A percentile compares a stretch with the other conserved stretches of the same genome.
These are phyloP conservation scores for Kodamaea lidongshanica DNA, from an alignment of 805 yeast species.

Conservation along the genomic window DNA sequence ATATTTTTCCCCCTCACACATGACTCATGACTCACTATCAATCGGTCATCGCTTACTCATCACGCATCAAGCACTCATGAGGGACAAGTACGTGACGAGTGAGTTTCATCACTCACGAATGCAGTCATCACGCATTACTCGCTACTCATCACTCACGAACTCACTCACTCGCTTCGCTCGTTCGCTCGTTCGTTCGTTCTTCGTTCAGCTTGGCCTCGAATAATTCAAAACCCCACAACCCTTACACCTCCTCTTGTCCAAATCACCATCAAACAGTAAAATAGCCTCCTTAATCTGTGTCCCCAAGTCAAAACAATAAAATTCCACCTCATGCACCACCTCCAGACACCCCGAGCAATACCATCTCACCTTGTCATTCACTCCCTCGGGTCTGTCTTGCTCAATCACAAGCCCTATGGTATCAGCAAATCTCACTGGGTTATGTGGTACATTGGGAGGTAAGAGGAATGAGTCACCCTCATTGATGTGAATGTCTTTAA, in stretches of 20 bases:
- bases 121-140: conserved; percentile 22
- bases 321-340: conserved; percentile 60
- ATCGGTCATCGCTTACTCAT: no score
- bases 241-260: conserved; percentile 62
- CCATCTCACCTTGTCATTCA: conserved; percentile 77
- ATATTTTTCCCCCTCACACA: no score
- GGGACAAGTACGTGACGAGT: conserved; percentile 1
- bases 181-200: no score
- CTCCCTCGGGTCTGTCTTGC: conserved; percentile 76
- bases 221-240: conserved; percentile 69
- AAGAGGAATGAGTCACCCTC: conserved; percentile 88
- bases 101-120: conserved; percentile 1
- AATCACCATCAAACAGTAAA: conserved; percentile 56
- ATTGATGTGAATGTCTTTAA: conserved; percentile 64
- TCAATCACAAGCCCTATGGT: conserved; percentile 90
- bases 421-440: conserved; percentile 78
- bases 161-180: no score
- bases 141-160: no score
- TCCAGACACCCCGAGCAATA: conserved; percentile 68
- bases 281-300: conserved; percentile 87
- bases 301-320: conserved; percentile 77
- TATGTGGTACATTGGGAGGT: conserved; percentile 83
- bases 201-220: no score
- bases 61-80: no score
- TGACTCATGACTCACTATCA: no score